Percentiles rank a stretch among this genome's conserved stretches.
Evolutionary conservation across 345 rosid species (phyloP).

Genomic region (Linum lewisii): DNA sequence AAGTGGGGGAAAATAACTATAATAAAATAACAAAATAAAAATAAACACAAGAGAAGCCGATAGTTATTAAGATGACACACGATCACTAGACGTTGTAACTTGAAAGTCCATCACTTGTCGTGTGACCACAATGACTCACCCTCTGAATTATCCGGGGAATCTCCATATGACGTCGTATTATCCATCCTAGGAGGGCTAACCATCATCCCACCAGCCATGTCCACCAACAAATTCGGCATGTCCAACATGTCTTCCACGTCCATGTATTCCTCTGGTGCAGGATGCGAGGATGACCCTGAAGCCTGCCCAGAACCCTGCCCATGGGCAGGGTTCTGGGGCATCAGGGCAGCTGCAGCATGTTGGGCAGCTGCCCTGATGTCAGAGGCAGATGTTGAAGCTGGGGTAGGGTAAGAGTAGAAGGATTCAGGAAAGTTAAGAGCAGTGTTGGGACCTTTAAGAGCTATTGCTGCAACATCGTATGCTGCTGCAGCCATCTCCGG

Average conservation of each 20-base stretch:
- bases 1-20: no score
- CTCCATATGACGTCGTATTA: conserved; percentile 30
- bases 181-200: conserved; percentile 62
- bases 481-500: conserved; percentile 83
- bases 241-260: conserved; percentile 51
- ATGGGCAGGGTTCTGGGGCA: neutral
- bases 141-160: conserved; percentile 43
- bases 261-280: conserved; percentile 12
- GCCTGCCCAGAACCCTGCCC: neutral
- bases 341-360: conserved; percentile 36
- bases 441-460: conserved; percentile 55
- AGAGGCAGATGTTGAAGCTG: conserved; percentile 39
- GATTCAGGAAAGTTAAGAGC: conserved; percentile 46
- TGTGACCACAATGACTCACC: conserved; percentile 56
- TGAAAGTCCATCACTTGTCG: neutral
- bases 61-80: no score
- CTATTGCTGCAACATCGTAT: conserved; percentile 63
- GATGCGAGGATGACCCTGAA: neutral
- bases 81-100: no score
- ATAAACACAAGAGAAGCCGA: no score
- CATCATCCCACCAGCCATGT: conserved; percentile 71
- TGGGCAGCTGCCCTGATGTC: conserved; percentile 45
- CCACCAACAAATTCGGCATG: conserved; percentile 53
- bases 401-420: conserved; percentile 32
- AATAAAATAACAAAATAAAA: no score